phyloP scores from a whole-genome alignment of 192 early-diverging fungal species.

The Spizellomyces sp. region DNA sequence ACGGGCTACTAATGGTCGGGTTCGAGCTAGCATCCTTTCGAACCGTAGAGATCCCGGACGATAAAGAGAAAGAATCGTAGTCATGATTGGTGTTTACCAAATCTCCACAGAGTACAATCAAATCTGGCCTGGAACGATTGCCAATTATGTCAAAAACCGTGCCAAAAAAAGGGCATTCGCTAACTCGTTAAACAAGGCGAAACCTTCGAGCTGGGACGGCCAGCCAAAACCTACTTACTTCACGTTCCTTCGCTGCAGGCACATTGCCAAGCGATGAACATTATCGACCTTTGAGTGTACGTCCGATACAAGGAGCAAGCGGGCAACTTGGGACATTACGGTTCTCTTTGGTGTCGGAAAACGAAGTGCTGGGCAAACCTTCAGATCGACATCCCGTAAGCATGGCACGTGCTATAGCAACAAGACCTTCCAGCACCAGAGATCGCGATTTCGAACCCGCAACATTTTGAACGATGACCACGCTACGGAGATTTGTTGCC shows the following conservation, averaged over 20 bases:
- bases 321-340: neutral
- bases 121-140: constrained; percentile 12
- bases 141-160: no score
- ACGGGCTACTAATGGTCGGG: neutral
- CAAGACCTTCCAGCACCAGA: no score
- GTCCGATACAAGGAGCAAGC: constrained; percentile 22
- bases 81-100: constrained; percentile 30
- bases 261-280: constrained; percentile 25
- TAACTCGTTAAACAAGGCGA: no score
- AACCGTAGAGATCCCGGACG: neutral
- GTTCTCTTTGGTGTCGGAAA: no score
- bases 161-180: no score
- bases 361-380: no score
- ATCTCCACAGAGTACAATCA: constrained; percentile 28
- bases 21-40: neutral
- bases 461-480: constrained; percentile 41
- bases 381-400: no score
- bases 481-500: constrained; percentile 71
- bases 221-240: constrained; percentile 16
- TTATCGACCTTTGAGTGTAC: constrained; percentile 35
- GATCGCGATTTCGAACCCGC: no score
- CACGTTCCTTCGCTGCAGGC: constrained; percentile 13
- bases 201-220: no score
- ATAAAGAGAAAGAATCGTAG: constrained; percentile 7
- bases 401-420: no score